Percentiles rank a stretch among this genome's conserved stretches.
Conservation (phyloP, 2,329 filamentous ascomycete genomes). For the Pyrenophora teres region DNA sequence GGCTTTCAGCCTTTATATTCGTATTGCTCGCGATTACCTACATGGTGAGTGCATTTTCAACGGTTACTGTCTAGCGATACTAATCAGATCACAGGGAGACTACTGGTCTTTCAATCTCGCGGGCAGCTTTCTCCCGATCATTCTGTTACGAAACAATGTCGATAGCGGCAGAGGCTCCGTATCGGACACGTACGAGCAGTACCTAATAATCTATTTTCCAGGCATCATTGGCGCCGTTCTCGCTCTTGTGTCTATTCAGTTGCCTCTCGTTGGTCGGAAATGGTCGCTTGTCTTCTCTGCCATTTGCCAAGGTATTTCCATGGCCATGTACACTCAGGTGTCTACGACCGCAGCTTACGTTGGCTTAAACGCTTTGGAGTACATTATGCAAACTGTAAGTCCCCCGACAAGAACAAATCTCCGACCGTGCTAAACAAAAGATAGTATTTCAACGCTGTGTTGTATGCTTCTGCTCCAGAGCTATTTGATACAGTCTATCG, state of each 20-base stretch:
- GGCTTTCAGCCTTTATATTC: constrained; percentile 31
- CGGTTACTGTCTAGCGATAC: background rate
- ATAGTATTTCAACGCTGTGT: constrained; percentile 38
- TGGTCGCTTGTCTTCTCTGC: constrained; percentile 38
- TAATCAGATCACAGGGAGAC: constrained; percentile 22
- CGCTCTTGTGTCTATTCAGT: constrained; percentile 30
- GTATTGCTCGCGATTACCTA: constrained; percentile 34
- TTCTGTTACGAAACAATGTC: constrained; percentile 38
- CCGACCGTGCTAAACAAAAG: background rate
- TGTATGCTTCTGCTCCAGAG: constrained; percentile 38
- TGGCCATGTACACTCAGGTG: constrained; percentile 41
- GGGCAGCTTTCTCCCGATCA: constrained; percentile 34
- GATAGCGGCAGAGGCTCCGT: constrained; percentile 27
- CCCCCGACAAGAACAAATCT: rapidly evolving
- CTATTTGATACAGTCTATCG: constrained; percentile 37
- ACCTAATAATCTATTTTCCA: constrained; percentile 38
- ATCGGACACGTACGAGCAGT: constrained; percentile 35
- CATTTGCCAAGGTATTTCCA: constrained; percentile 32
- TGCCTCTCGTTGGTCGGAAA: constrained; percentile 36
- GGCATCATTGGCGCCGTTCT: constrained; percentile 34
- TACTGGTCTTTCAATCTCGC: constrained; percentile 42
- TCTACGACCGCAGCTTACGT: constrained; percentile 32
- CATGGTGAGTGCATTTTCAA: constrained; percentile 17
- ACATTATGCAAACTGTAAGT: constrained; percentile 41
- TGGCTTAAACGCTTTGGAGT: constrained; percentile 37